These are phyloP conservation scores for Ustilago esculenta DNA, from an alignment of 1,284 basidiomycete species.

Conservation along the genomic window DNA sequence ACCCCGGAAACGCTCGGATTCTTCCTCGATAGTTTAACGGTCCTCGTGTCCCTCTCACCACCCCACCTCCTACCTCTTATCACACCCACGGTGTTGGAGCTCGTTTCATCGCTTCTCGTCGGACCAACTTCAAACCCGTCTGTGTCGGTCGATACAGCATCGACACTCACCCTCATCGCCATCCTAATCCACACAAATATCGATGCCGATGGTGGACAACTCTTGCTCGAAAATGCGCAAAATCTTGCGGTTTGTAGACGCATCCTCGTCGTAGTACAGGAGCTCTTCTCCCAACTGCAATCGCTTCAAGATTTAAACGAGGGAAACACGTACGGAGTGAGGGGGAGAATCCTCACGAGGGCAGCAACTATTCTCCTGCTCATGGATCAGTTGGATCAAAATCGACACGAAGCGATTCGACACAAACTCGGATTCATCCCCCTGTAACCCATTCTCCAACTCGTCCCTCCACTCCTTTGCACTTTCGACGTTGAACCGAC, in stretches of 20 bases:
- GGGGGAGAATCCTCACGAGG: constrained; percentile 1
- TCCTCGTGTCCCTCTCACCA: constrained; percentile 70
- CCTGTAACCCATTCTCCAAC: too few relatives aligned
- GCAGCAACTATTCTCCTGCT: constrained; percentile 18
- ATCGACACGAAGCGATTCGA: background rate
- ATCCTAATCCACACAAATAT: background rate
- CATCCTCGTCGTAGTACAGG: constrained; percentile 1
- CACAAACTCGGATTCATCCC: constrained; percentile 9
- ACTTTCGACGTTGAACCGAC: too few relatives aligned
- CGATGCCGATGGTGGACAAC: background rate
- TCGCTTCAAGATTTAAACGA: too few relatives aligned
- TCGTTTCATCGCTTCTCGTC: background rate
- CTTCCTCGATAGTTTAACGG: constrained; percentile 78
- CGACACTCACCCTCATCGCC: constrained; percentile 6
- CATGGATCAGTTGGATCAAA: constrained; percentile 14
- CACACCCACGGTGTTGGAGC: constrained; percentile 3
- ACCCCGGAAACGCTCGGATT: constrained; percentile 79
- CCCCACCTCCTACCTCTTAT: background rate
- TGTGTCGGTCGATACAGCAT: background rate
- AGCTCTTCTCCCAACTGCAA: constrained; percentile 2
- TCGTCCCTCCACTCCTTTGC: too few relatives aligned
- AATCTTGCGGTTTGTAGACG: background rate
- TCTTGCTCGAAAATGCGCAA: background rate
- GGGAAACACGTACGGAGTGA: too few relatives aligned
- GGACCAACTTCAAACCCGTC: too few relatives aligned